Percentiles rank a stretch among this genome's conserved stretches.
Evolutionary conservation across 169 alveolate species (phyloP).

Genomic region (Cyclospora cayetanensis): DNA sequence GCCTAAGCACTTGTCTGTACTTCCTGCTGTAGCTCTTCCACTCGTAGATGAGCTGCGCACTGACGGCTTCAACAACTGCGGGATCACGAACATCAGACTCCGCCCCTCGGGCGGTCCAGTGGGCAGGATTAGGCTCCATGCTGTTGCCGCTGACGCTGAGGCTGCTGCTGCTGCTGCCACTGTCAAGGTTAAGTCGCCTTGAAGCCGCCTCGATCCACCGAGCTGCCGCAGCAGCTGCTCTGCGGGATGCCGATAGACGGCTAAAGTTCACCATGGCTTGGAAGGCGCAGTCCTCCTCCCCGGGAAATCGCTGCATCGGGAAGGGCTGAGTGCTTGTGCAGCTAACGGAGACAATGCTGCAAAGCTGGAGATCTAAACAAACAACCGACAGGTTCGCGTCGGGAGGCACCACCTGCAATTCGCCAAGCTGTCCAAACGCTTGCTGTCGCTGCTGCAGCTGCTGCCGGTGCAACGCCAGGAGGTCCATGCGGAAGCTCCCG

Average conservation of each 20-base stretch:
- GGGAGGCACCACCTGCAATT: not conserved
- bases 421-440: not conserved
- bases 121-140: not conserved
- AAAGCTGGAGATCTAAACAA: not conserved
- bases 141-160: not conserved
- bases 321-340: too few relatives aligned
- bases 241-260: too few relatives aligned
- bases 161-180: not conserved
- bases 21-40: not conserved
- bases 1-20: not conserved
- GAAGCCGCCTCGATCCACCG: too few relatives aligned
- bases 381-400: not conserved
- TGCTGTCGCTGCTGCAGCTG: slow-evolving; percentile 2
- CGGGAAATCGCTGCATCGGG: too few relatives aligned
- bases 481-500: not conserved
- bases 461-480: not conserved
- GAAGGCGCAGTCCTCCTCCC: too few relatives aligned
- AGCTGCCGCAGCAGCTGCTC: too few relatives aligned
- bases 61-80: not conserved
- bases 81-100: not conserved
- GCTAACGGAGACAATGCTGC: not conserved
- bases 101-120: not conserved
- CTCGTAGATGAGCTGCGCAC: not conserved
- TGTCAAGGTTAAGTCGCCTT: not conserved
- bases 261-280: too few relatives aligned